Base-by-base conservation (phyloP, 768 basidiomycete genomes). In the Mycena kentingensis region DNA sequence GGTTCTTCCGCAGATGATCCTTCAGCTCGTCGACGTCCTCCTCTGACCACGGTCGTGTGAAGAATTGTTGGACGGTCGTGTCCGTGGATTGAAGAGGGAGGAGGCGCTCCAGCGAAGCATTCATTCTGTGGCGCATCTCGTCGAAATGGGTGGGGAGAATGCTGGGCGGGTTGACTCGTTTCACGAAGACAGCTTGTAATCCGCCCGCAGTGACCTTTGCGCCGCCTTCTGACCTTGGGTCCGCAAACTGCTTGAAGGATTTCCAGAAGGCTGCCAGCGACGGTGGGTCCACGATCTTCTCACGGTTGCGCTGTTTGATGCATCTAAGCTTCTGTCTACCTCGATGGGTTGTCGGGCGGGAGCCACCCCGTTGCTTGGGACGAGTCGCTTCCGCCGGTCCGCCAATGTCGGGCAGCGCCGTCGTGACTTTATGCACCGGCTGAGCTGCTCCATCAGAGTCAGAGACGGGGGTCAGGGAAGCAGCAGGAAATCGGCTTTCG, bases 211-310 rank as follows among this genome's bases (percentile, higher is more conserved):
- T 47, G 5, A 57, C 55, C 0, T 29, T 2, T 2, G 51, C 42
- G 1, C 35, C 43, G 3, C 12, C 5, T 18, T 13, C 37, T 0
- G 50, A 46, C 26, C 37, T 31, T 12, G 55, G 55, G 19, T 57
- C 55, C 0, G 46, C 38, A 2, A 57, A 13, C 1, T 46, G 31
- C n/a, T 51, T 51, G 1, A 49, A 19, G 13, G 41, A 45, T 4
- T 36, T 56, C 50, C 49, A 56, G 46, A 56, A 52, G 3, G 24
- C 46, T 5, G 27, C 51, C 19, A 26, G 26, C 13, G 48, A 31
- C 0, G 46, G 32, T 35, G 56, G 46, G 8, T 57, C 28, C 12
- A 53, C 11, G 0, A 57, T 7, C 25, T 49, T 45, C 8, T 48
- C 39, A 7, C 46, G 19, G 13, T 57, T 57, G 8, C 25, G 24